These are phyloP conservation scores for Populus trichocarpa DNA, from an alignment of 441 rosid genomes.

Conservation along the genomic window DNA sequence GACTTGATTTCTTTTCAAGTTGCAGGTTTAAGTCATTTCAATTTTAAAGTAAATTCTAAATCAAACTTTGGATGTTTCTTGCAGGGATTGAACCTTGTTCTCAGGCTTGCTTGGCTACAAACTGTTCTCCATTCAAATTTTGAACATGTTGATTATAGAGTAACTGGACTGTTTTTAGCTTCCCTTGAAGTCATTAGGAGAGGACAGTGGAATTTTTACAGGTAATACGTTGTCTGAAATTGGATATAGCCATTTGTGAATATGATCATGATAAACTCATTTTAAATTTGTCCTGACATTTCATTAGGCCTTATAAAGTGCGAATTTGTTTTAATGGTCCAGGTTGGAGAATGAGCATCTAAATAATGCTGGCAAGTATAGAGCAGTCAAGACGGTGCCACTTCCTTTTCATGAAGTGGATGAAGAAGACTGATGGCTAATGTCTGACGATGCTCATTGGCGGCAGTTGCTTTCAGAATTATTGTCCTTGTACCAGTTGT, in stretches of 20 bases:
- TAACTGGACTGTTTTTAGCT: constrained; percentile 71
- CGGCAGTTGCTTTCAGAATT: constrained; percentile 36
- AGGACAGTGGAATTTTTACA: constrained; percentile 94
- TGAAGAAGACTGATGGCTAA: constrained; percentile 61
- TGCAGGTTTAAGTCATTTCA: background rate
- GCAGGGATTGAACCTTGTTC: constrained; percentile 83
- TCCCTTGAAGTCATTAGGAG: constrained; percentile 93
- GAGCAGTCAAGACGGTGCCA: constrained; percentile 91
- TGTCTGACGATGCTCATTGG: constrained; percentile 19
- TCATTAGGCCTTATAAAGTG: background rate
- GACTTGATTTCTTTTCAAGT: background rate
- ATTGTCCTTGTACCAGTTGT: constrained; percentile 24
- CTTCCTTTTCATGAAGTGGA: constrained; percentile 96
- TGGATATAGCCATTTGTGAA: background rate
- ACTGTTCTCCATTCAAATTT: constrained; percentile 77
- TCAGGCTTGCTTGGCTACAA: constrained; percentile 95
- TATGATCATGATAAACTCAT: background rate
- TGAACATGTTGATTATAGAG: constrained; percentile 73
- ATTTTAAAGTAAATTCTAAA: constrained; percentile 13
- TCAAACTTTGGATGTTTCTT: constrained; percentile 15
- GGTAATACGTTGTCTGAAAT: constrained; percentile 36
- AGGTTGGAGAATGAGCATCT: constrained; percentile 99
- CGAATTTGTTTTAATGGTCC: constrained; percentile 25
- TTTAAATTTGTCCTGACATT: background rate
- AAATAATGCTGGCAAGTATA: constrained; percentile 89